Evolutionary conservation across 1,284 basidiomycete species (phyloP).

Genomic region (Pulchroboletus neoregius): DNA sequence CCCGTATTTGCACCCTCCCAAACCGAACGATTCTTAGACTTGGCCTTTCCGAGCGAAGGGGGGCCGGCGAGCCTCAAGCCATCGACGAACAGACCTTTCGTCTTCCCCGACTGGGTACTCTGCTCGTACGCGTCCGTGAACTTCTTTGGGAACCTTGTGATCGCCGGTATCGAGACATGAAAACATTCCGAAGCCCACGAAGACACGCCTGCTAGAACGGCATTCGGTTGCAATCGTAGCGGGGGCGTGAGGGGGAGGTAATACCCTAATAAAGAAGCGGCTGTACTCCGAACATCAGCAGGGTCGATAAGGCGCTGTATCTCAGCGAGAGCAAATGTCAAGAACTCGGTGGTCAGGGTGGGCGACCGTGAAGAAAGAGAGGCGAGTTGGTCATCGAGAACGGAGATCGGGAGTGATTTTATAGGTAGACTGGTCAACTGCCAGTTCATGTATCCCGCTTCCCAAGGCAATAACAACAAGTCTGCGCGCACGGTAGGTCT

Average conservation of each 20-base stretch:
- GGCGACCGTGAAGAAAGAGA: constrained; percentile 9
- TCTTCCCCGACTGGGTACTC: constrained; percentile 7
- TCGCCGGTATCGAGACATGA: constrained; percentile 16
- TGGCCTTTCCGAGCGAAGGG: constrained; percentile 22
- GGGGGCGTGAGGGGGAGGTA: constrained; percentile 57
- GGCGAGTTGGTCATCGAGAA: constrained; percentile 14
- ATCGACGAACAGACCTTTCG: constrained; percentile 28
- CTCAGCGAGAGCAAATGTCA: constrained; percentile 33
- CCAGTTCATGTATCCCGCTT: constrained; percentile 67
- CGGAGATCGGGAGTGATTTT: constrained; percentile 46
- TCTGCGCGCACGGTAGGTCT: constrained; percentile 56
- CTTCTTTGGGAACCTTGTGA: constrained; percentile 23
- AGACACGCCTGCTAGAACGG: constrained; percentile 61
- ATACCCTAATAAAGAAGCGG: constrained; percentile 74
- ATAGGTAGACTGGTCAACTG: constrained; percentile 72
- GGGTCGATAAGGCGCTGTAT: constrained; percentile 46
- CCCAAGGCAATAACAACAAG: constrained; percentile 82
- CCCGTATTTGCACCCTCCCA: constrained; percentile 21
- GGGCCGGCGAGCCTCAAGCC: constrained; percentile 14
- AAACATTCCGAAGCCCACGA: constrained; percentile 53
- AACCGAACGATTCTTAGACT: constrained; percentile 25
- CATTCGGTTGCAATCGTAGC: constrained; percentile 45
- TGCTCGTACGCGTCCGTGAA: constrained; percentile 25
- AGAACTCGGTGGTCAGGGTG: constrained; percentile 24
- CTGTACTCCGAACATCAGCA: constrained; percentile 60